Percentiles rank a stretch among this genome's conserved stretches.
These are phyloP conservation scores for Psilocybe azurescens DNA, from an alignment of 768 basidiomycete genomes.

Conservation along the genomic window DNA sequence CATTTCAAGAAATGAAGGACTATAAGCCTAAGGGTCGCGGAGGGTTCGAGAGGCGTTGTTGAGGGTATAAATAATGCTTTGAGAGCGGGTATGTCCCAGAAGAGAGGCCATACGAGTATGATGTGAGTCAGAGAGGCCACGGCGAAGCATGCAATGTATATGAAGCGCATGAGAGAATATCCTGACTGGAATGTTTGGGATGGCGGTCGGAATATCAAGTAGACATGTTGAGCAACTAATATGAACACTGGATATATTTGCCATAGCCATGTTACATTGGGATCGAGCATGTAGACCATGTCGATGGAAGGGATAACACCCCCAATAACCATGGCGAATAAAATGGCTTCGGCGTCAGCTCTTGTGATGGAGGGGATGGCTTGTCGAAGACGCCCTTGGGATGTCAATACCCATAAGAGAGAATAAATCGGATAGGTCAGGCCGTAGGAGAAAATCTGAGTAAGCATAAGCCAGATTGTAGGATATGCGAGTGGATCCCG, in stretches of 20 bases:
- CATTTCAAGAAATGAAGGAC: conserved; percentile 50
- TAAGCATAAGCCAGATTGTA: conserved; percentile 38
- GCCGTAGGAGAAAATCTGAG: conserved; percentile 44
- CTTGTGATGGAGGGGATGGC: conserved; percentile 23
- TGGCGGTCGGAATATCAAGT: conserved; percentile 40
- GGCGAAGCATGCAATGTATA: conserved; percentile 42
- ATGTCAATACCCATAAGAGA: conserved; percentile 43
- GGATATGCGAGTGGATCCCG: conserved; percentile 39
- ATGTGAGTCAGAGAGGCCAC: conserved; percentile 42
- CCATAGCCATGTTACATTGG: conserved; percentile 54
- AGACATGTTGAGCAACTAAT: conserved; percentile 35
- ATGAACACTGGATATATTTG: conserved; percentile 51
- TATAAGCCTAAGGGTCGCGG: conserved; percentile 24
- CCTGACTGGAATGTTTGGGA: conserved; percentile 28
- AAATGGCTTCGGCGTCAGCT: conserved; percentile 49
- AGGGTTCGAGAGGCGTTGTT: conserved; percentile 27
- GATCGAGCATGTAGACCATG: conserved; percentile 44
- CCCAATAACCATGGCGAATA: conserved; percentile 48
- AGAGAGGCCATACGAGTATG: conserved; percentile 36
- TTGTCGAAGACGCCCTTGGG: conserved; percentile 19
- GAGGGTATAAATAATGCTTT: conserved; percentile 38
- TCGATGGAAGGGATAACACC: conserved; percentile 43
- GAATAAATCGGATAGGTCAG: conserved; percentile 48
- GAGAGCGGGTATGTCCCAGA: conserved; percentile 30
- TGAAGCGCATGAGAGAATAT: conserved; percentile 32